Base-by-base conservation (phyloP, 108 stramenopile species). In the Skeletonema menzelii region DNA sequence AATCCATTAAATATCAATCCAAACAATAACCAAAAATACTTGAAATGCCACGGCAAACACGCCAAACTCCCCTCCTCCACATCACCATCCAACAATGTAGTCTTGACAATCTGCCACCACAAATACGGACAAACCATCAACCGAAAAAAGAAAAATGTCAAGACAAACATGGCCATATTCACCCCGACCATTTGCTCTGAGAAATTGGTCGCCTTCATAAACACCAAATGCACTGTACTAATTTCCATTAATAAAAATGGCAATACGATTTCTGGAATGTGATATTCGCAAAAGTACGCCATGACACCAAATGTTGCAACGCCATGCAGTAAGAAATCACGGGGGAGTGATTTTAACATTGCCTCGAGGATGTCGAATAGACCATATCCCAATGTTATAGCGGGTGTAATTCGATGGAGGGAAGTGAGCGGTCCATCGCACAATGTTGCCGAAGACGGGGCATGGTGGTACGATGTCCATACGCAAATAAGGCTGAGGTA, bases 191-290 rank as follows among this genome's bases (percentile, higher is more conserved):
- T 28, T 4, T 19, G 19, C 12, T 80, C 28, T 0, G 38, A 56
- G 56, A 47, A 75, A 13, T 79, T 59, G 0, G 62, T 44, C 11
- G 75, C 75, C 62, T 80, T 58, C 56, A 83, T 68, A 24, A 85
- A 67, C 11, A 37, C 42, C 69, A 86, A 37, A 82, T 59, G 72
- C 32, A 53, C 64, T 1, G 37, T 42, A 59, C 67, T 56, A 40
- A 82, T 80, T 72, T 88, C 88, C 86, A 89, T 85, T 27, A 84
- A n/a, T 11, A 89, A 32, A 70, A 85, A 82, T 10, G 86, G 84
- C 1, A 69, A 28, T 10, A 89, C 60, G 24, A 87, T 66, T 15
- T 89, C 81, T 0, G 82, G 67, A 5, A 69, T 56, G 37, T 80
- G 72, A 46, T 59, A 59, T 64, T 81, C 77, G 53, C 77, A 80